Evolutionary conservation across 2,329 filamentous ascomycete species (phyloP).

Genomic region (Diplodia corticola): DNA sequence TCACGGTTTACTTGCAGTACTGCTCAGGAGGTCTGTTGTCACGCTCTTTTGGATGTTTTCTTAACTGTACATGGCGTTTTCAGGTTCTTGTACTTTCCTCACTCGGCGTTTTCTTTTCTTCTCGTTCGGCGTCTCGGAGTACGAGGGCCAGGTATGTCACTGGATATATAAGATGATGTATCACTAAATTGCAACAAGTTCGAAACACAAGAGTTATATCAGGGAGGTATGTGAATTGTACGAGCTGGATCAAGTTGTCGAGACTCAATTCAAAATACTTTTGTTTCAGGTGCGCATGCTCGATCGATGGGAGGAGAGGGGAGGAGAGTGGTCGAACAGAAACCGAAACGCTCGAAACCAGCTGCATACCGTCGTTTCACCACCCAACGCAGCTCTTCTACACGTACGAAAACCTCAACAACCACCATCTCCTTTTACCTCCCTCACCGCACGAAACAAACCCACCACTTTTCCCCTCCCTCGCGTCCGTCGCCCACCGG

Average conservation of each 20-base stretch:
- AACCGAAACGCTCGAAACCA: too few species aligned
- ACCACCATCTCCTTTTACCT: neutral
- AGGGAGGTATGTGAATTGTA: neutral
- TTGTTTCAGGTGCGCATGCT: too few species aligned
- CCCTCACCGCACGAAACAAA: neutral
- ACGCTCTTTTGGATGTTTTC: neutral
- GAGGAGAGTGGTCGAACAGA: too few species aligned
- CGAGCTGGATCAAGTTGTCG: neutral
- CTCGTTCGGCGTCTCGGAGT: neutral
- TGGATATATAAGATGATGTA: neutral
- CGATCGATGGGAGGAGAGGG: too few species aligned
- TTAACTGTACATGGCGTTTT: neutral
- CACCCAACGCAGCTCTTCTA: too few species aligned
- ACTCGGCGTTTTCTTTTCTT: neutral
- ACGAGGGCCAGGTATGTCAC: neutral
- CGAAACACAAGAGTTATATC: neutral
- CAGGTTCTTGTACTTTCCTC: neutral
- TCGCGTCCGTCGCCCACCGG: neutral
- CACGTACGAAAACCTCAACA: neutral
- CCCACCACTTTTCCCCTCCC: constrained; percentile 3
- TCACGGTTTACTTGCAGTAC: neutral
- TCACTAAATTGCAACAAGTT: neutral
- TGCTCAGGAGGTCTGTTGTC: neutral
- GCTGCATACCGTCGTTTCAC: too few species aligned
- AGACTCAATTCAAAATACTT: too few species aligned